Percentiles rank a stretch among this genome's conserved stretches.
Evolutionary conservation across 208 protist species (phyloP).

Genomic region (Balamuthia mandrillaris): DNA sequence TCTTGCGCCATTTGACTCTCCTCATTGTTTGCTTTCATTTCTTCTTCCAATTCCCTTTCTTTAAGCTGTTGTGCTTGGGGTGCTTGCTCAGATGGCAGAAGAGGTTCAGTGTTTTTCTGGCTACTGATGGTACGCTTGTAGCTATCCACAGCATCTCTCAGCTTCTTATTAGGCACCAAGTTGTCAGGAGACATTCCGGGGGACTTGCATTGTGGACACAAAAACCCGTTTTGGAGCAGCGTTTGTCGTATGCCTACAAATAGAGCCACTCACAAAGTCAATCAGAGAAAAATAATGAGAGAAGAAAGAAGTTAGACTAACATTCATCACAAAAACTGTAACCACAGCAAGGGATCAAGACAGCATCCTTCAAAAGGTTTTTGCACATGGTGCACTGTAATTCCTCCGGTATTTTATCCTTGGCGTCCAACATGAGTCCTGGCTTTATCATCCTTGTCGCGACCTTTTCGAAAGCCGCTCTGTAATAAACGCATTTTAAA

Average conservation of each 20-base stretch:
- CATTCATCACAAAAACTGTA: conserved; percentile 57
- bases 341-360: conserved; percentile 53
- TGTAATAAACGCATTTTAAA: not conserved
- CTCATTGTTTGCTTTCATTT: not conserved
- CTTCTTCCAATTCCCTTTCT: not conserved
- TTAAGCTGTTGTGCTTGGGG: not conserved
- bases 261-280: too few species aligned
- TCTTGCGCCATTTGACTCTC: too few species aligned
- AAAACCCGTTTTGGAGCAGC: not conserved
- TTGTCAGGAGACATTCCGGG: not conserved
- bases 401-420: conserved; percentile 17
- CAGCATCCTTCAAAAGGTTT: conserved; percentile 31
- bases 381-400: conserved; percentile 50
- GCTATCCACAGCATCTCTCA: not conserved
- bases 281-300: not conserved
- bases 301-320: not conserved
- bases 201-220: not conserved
- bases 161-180: not conserved
- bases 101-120: not conserved
- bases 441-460: not conserved
- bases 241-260: not conserved
- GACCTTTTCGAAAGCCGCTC: not conserved
- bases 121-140: not conserved
- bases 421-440: not conserved
- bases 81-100: not conserved